Evolutionary conservation across 805 yeast species (phyloP).

Genomic region (Metschnikowia kunwiensis): DNA sequence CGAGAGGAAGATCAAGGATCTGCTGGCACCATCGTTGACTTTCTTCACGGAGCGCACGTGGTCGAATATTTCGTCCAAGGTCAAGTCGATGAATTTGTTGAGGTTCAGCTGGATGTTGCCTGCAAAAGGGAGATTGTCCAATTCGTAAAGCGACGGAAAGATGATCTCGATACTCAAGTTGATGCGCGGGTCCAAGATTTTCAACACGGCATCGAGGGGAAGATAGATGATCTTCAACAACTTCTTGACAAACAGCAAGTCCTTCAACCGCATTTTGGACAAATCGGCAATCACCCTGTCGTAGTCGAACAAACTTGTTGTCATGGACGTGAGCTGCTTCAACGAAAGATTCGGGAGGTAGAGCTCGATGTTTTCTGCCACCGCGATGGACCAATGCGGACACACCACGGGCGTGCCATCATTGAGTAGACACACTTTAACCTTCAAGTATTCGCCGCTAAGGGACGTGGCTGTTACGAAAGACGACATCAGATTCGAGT

Average conservation of each 20-base stretch:
- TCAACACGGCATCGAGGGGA: constrained; percentile 58
- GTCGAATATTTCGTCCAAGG: constrained; percentile 68
- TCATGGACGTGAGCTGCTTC: constrained; percentile 41
- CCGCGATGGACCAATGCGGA: constrained; percentile 58
- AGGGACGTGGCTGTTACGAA: constrained; percentile 90
- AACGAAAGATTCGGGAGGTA: constrained; percentile 60
- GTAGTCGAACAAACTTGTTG: constrained; percentile 40
- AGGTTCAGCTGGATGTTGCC: constrained; percentile 48
- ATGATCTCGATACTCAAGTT: constrained; percentile 72
- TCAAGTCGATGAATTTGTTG: constrained; percentile 72
- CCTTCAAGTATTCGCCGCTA: constrained; percentile 71
- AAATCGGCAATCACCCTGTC: constrained; percentile 37
- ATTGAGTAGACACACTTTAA: constrained; percentile 65
- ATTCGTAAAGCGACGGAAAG: constrained; percentile 60
- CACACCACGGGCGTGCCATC: constrained; percentile 87
- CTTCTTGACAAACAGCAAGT: constrained; percentile 40
- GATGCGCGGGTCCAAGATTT: constrained; percentile 52
- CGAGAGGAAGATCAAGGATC: constrained; percentile 82
- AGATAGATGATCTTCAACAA: constrained; percentile 49
- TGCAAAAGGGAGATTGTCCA: constrained; percentile 37
- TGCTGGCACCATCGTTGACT: constrained; percentile 17
- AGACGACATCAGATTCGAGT: constrained; percentile 41
- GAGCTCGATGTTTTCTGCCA: constrained; percentile 50
- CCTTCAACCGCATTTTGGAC: constrained; percentile 34
- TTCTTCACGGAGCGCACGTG: constrained; percentile 57